Evolutionary conservation across 2,329 filamentous ascomycete genomes (phyloP), one percentile per base, ranked within the genome.

Genomic region (Fusarium mundagurra): DNA sequence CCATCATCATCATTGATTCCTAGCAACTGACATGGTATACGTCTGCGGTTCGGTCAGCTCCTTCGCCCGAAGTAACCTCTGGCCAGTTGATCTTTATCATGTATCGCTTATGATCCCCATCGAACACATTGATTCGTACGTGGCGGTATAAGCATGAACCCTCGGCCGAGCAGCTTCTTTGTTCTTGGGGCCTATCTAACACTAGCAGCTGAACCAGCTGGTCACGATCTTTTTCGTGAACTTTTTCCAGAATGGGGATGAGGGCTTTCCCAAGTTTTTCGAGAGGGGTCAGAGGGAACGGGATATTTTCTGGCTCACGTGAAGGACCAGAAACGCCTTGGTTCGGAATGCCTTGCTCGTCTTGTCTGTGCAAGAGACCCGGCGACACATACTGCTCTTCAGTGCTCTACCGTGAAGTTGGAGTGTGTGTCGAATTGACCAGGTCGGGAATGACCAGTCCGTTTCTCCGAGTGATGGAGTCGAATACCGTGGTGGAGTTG

Each of bases 71-170:
- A n/a, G 4, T 8, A 50, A 50, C 4, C 10, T 31, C 14, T 17
- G 47, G 47, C 47, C 47, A 50, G 14, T 50, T n/a, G 14, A 50
- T n/a, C 16, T 31, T 50, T n/a, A 50, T 50, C 45, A 2, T 8
- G 27, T n/a, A 48, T 20, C 20, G 20, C 20, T 48, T 20, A 31
- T 31, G 6, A 3, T 13, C 10, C 6, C 6, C 7, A 13, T 2
- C 0, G 20, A 22, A 11, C 11, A 13, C 6, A 13, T 8, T 39
- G 11, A 13, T 20, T 39, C 6, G 1, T 22, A 7, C 7, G 20
- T 11, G 8, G 38, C 11, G 6, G 20, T 6, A 16, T 16, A 29
- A 14, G 27, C 45, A 48, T 1, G 22, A 22, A 27, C 13, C 1
- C 9, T 16, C 9, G 45, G 45, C 20, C 24, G 43, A 27, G 24